These are phyloP conservation scores for Paecilomyces variotii DNA, from an alignment of 2,329 filamentous ascomycete genomes.

Conservation along the genomic window DNA sequence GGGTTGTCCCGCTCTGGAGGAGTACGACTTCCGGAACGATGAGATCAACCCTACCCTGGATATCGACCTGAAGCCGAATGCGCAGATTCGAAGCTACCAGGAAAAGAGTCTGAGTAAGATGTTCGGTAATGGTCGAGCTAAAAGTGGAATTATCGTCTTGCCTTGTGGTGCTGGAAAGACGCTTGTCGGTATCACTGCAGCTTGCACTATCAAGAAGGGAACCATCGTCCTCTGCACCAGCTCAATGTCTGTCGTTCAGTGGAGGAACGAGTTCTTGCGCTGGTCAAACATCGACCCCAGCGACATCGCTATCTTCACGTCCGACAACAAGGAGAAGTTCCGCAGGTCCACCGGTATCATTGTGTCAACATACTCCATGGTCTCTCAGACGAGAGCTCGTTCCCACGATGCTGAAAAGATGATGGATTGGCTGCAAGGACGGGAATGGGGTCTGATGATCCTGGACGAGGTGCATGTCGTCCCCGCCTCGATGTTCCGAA, in stretches of 20 bases:
- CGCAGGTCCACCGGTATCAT: constrained; percentile 89
- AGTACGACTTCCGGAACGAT: constrained; percentile 95
- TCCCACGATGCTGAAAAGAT: constrained; percentile 94
- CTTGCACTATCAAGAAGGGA: constrained; percentile 95
- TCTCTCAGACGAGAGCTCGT: constrained; percentile 79
- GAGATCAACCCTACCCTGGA: constrained; percentile 82
- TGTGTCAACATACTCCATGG: constrained; percentile 97
- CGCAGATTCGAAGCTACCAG: constrained; percentile 88
- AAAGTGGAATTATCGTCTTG: constrained; percentile 94
- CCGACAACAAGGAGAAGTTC: constrained; percentile 81
- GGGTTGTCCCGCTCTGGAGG: constrained; percentile 80
- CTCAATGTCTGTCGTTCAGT: constrained; percentile 96
- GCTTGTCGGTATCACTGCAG: constrained; percentile 93
- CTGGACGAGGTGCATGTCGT: constrained; percentile 98
- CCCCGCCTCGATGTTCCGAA: constrained; percentile 90
- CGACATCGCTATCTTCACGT: constrained; percentile 91
- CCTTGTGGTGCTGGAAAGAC: constrained; percentile 97
- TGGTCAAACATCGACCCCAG: constrained; percentile 98
- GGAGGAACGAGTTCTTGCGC: constrained; percentile 92
- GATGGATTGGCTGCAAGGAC: constrained; percentile 83
- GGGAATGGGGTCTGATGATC: constrained; percentile 97
- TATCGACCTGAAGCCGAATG: constrained; percentile 83
- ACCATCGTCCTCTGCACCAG: constrained; percentile 93
- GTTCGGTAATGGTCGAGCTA: constrained; percentile 96
- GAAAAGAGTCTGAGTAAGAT: constrained; percentile 98